Percentiles rank a stretch among this genome's conserved stretches.
Conservation (phyloP, 148 eudicot species). For the Camellia sinensis region DNA sequence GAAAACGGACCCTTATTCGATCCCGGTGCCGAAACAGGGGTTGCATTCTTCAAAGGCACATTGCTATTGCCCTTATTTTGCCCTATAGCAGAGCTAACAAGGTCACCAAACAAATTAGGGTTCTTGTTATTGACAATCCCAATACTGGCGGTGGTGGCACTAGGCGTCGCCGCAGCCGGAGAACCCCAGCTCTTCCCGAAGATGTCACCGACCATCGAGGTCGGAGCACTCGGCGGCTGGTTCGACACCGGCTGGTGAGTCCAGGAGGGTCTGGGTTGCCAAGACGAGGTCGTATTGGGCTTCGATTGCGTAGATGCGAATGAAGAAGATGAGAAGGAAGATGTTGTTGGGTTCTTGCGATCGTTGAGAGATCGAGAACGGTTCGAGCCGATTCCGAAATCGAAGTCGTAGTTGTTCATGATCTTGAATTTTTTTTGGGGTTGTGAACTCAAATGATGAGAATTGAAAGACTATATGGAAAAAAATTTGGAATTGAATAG, state of each 20-base stretch:
- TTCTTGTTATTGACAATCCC: conserved; percentile 79
- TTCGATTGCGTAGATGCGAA: background rate
- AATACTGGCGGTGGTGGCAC: conserved; percentile 17
- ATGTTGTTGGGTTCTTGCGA: conserved; percentile 50
- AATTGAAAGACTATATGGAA: background rate
- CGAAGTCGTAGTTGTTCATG: conserved; percentile 17
- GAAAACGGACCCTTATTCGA: conserved; percentile 36
- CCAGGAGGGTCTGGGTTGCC: conserved; percentile 58
- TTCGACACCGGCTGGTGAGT: conserved; percentile 74
- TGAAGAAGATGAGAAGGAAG: conserved; percentile 25
- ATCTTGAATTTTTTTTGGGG: background rate
- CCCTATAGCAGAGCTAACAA: conserved; percentile 66
- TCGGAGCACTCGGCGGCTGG: conserved; percentile 46
- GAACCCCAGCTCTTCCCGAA: conserved; percentile 75
- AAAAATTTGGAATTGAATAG: background rate
- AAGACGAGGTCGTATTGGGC: background rate
- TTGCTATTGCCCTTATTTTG: conserved; percentile 44
- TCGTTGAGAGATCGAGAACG: conserved; percentile 55
- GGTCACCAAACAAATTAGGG: conserved; percentile 83
- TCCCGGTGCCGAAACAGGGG: conserved; percentile 12
- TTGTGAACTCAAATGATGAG: background rate
- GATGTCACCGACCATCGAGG: conserved; percentile 91
- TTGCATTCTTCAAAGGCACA: conserved; percentile 66
- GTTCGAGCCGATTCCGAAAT: conserved; percentile 52
- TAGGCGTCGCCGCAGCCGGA: conserved; percentile 10